Evolutionary conservation across 257 asterid species (phyloP), one percentile per base, ranked within the genome.

Genomic region (Solanum virginianum): DNA sequence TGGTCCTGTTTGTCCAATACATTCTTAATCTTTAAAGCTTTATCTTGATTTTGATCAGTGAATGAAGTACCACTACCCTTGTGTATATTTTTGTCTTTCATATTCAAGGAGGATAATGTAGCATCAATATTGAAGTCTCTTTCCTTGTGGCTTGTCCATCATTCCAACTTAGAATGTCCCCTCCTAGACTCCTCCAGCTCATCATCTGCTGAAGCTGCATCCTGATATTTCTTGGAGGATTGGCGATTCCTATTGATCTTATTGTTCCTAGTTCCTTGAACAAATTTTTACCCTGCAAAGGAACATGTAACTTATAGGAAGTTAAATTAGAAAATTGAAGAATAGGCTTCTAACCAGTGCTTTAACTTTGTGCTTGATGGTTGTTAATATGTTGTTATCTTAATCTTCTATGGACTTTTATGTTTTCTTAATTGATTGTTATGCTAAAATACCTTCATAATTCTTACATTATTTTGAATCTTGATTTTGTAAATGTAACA

Each of bases 61-160:
- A 86, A 84, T 62, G 90, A 84, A 80, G 88, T 85, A 39, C 89
- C 88, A 1, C 83, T 81, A 32, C 86, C 87, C 83, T 84, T 83
- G 53, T 83, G 26, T 8, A 87, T 80, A 51, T 87, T 91, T 16
- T 43, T 36, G 69, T 88, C 93, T 86, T 90, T 92, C 83, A n/a
- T 86, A 77, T 91, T 91, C 87, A 88, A 29, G 18, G 90, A 88
- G 54, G 97, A 88, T 43, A 86, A 56, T 80, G 85, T 85, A 29
- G 89, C 85, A 85, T 86, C 11, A 43, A 86, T 45, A 83, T 87
- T 85, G 32, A 92, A 92, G 65, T 94, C 98, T 88, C 88, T 91
- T 86, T 96, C 98, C 90, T 92, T 93, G 68, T 96, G 96, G 91
- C 98, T 96, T 11, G 95, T 86, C 98, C 99, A 96, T 24, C 98